Conservation (phyloP, 108 stramenopile genomes). For the Fistulifera pelliculosa region DNA sequence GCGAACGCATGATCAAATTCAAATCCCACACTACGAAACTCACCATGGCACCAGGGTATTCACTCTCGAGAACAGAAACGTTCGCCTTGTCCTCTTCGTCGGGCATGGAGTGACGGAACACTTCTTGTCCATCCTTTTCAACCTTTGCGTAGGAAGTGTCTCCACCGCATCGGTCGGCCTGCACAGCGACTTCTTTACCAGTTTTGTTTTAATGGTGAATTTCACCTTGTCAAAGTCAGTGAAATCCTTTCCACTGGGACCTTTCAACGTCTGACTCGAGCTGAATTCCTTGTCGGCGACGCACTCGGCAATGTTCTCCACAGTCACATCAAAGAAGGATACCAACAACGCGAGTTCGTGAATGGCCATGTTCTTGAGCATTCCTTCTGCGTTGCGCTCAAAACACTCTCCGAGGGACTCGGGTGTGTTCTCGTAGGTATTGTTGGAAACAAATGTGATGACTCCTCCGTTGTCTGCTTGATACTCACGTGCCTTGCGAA, state of each 20-base stretch:
- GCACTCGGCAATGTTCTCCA: conserved; percentile 75
- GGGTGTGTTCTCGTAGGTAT: conserved; percentile 81
- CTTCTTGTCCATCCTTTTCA: conserved; percentile 61
- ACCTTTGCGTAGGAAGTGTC: conserved; percentile 77
- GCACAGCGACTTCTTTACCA: conserved; percentile 73
- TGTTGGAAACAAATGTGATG: conserved; percentile 85
- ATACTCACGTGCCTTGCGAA: conserved; percentile 78
- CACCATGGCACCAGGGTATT: conserved; percentile 80
- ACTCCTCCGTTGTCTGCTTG: conserved; percentile 58
- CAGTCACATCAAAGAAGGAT: conserved; percentile 81
- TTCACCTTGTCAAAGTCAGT: conserved; percentile 91
- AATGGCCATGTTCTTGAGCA: conserved; percentile 94
- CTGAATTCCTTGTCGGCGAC: conserved; percentile 84
- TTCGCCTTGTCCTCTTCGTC: conserved; percentile 77
- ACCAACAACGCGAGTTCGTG: conserved; percentile 86
- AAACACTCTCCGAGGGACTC: conserved; percentile 90
- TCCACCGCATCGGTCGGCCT: conserved; percentile 85
- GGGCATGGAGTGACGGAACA: conserved; percentile 85
- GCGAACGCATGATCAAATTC: not conserved
- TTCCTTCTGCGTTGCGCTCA: conserved; percentile 87
- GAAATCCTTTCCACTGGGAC: conserved; percentile 65
- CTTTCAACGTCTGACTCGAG: conserved; percentile 63
- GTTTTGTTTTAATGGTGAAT: conserved; percentile 91
- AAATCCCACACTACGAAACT: not conserved
- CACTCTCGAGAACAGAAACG: conserved; percentile 46